Percentiles rank a stretch among this genome's conserved stretches.
phyloP scores from a whole-genome alignment of 2,329 filamentous ascomycete species.

The Aspergillus bombycis region DNA sequence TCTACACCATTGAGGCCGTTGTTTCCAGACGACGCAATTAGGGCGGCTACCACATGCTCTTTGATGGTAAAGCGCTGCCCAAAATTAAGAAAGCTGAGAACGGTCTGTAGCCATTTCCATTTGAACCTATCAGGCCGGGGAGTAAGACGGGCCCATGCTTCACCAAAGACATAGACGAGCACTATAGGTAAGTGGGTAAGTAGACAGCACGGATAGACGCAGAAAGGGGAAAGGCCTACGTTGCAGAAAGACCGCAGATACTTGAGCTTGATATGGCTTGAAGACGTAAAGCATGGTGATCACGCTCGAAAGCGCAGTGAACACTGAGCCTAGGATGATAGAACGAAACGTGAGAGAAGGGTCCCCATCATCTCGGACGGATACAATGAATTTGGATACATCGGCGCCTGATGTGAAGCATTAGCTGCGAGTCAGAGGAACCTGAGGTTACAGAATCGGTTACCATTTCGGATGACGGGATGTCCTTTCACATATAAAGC shows the following conservation, averaged over 20 bases:
- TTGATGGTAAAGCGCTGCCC: slow-evolving; percentile 25
- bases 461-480: not conserved
- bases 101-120: slow-evolving; percentile 17
- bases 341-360: slow-evolving; percentile 26
- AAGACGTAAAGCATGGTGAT: slow-evolving; percentile 29
- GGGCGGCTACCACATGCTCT: slow-evolving; percentile 21
- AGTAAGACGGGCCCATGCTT: not conserved
- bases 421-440: not conserved
- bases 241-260: slow-evolving; percentile 25
- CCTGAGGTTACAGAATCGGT: too few relatives aligned
- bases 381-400: slow-evolving; percentile 25
- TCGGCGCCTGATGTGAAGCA: slow-evolving; percentile 16
- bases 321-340: slow-evolving; percentile 23
- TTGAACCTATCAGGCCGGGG: not conserved
- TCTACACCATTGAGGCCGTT: slow-evolving; percentile 24
- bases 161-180: not conserved
- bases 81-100: slow-evolving; percentile 24
- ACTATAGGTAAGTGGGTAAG: not conserved
- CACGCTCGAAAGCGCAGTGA: slow-evolving; percentile 27
- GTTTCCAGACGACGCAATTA: slow-evolving; percentile 26
- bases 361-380: slow-evolving; percentile 24
- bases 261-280: slow-evolving; percentile 23
- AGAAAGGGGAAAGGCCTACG: slow-evolving; percentile 8
- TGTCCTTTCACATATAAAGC: slow-evolving; percentile 1
- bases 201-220: not conserved